Evolutionary conservation across 352 stramenopile species (phyloP).

Genomic region (Pythium pectinolyticum): DNA sequence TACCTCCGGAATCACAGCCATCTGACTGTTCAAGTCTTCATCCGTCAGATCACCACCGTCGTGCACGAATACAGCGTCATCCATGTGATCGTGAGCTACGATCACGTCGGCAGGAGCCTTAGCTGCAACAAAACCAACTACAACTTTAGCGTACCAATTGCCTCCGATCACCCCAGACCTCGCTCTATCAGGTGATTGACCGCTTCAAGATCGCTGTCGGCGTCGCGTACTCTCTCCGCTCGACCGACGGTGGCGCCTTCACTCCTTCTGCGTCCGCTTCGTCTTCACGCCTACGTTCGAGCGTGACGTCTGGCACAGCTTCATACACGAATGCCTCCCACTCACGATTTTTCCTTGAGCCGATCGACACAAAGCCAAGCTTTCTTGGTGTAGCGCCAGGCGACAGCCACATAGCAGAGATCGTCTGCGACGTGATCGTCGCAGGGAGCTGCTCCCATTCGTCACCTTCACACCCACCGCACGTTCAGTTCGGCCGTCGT

Average conservation of each 20-base stretch:
- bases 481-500: slow-evolving; percentile 3
- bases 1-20: slow-evolving; percentile 13
- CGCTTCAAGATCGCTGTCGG: background rate
- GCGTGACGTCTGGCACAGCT: background rate
- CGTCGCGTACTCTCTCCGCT: background rate
- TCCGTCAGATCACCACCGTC: slow-evolving; percentile 2
- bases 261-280: background rate
- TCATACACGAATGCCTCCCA: slow-evolving; percentile 11
- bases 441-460: slow-evolving; percentile 2
- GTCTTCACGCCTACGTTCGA: background rate
- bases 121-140: background rate
- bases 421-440: background rate
- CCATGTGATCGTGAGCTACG: background rate
- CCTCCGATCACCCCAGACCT: too few relatives aligned
- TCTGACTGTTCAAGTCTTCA: slow-evolving; percentile 4
- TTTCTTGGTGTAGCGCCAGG: background rate
- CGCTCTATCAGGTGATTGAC: too few relatives aligned
- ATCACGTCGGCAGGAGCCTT: background rate
- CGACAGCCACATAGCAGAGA: slow-evolving; percentile 2
- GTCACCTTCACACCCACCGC: slow-evolving; percentile 6
- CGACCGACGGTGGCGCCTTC: background rate
- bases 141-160: background rate
- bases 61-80: slow-evolving; percentile 6
- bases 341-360: background rate
- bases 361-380: slow-evolving; percentile 5